phyloP scores from a whole-genome alignment of 208 protist genomes.

The Trypanosoma vivax region DNA sequence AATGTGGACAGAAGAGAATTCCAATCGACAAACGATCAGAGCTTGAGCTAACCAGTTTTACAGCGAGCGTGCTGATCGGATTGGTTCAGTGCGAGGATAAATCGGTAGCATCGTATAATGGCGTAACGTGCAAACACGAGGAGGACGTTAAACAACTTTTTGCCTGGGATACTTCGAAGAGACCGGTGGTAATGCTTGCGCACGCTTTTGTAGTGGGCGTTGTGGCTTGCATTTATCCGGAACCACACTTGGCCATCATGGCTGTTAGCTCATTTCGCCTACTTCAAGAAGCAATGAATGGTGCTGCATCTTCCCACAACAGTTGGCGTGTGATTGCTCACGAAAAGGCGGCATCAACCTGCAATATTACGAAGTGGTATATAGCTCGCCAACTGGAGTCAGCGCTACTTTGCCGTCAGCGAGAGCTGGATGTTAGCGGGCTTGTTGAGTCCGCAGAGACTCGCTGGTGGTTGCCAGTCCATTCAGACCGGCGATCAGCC shows the following conservation, averaged over 20 bases:
- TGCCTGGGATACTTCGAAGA: conserved; percentile 10
- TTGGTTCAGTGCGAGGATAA: conserved; percentile 7
- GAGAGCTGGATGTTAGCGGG: conserved; percentile 34
- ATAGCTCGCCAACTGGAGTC: conserved; percentile 28
- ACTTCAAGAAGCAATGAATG: conserved; percentile 11
- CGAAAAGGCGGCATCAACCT: neutral
- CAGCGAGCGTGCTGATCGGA: conserved; percentile 18
- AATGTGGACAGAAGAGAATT: neutral
- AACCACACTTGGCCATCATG: conserved; percentile 22
- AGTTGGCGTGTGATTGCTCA: neutral
- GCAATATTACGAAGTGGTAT: conserved; percentile 17
- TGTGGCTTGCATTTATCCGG: conserved; percentile 13
- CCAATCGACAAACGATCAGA: conserved; percentile 5
- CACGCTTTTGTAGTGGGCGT: conserved; percentile 40
- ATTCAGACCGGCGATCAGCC: neutral
- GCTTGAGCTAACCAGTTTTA: conserved; percentile 19
- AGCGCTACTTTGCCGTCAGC: conserved; percentile 36
- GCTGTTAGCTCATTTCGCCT: conserved; percentile 28
- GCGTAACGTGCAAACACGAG: neutral
- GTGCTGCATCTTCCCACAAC: neutral
- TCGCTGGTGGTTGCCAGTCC: conserved; percentile 5
- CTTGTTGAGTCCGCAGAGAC: conserved; percentile 12
- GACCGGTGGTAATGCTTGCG: conserved; percentile 36
- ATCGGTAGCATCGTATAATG: neutral
- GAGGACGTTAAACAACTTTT: conserved; percentile 6